Conservation (phyloP, 345 rosid genomes). For the Acer negundo region DNA sequence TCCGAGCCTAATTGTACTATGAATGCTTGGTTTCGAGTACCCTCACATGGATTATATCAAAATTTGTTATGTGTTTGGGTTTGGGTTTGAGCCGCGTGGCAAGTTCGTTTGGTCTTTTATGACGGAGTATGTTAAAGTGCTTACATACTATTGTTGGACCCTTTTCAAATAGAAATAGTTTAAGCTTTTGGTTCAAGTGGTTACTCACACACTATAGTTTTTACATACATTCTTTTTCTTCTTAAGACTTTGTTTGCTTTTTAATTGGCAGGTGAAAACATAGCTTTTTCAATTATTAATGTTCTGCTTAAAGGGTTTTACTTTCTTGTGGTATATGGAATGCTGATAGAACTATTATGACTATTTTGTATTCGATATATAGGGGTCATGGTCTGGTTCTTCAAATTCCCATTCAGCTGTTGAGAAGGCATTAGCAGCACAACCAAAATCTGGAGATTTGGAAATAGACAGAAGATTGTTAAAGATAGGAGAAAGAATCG, state of each 20-base stretch:
- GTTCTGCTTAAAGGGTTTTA: neutral
- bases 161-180: neutral
- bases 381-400: conserved; percentile 72
- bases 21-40: neutral
- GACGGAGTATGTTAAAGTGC: neutral
- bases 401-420: conserved; percentile 38
- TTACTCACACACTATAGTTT: neutral
- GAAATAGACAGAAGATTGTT: conserved; percentile 62
- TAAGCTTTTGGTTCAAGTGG: neutral
- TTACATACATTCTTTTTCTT: neutral
- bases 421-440: conserved; percentile 33
- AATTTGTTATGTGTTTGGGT: neutral
- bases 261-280: conserved; percentile 6
- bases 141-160: neutral
- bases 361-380: conserved; percentile 12
- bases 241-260: neutral
- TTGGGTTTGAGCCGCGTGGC: neutral
- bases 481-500: conserved; percentile 63
- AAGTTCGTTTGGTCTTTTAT: neutral
- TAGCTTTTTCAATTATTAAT: conserved; percentile 9
- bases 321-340: conserved; percentile 10
- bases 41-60: neutral
- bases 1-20: neutral
- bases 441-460: conserved; percentile 39
- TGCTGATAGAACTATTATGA: conserved; percentile 8